Evolutionary conservation across 2,329 filamentous ascomycete species (phyloP), one percentile per base, ranked within the genome.

Genomic region (Emericellopsis cladophorae): DNA sequence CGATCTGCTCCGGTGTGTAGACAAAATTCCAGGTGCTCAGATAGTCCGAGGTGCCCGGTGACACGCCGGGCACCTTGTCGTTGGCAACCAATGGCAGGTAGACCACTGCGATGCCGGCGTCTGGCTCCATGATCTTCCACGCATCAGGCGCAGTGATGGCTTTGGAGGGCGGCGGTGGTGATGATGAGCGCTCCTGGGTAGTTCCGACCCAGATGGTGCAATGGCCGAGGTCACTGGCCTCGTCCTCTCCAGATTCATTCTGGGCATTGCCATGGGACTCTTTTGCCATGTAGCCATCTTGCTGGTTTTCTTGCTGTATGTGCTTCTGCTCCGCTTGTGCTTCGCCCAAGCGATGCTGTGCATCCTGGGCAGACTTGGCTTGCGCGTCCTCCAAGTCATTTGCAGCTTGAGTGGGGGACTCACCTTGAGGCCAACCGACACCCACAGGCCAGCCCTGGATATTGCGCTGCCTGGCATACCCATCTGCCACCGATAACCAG

Each of bases 21-120:
- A 95, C 80, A 56, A 96, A 96, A 56, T 98, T 98, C 92, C 92
- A 98, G 0, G 92, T 98, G 49, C 79, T 86, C 67, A 96, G 78
- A 60, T 88, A 96, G 45, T 95, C 87, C 40, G 77, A 84, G 3
- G 74, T 76, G 21, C 80, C 79, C 0, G 92, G 92, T 49, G 95
- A 83, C n/a, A 96, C 81, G 35, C 77, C 84, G 0, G 80, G 74
- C 0, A 87, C 81, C 45, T 82, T 81, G 0, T 81, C 73, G 56
- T 98, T 96, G 23, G 82, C 76, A 12, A 96, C 67, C 46, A 95
- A 81, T 0, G 92, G 92, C 52, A 95, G 81, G 62, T 98, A 98
- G 14, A 94, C 70, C 4, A 98, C 80, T 0, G 89, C 76, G 33
- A 98, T 82, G 14, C 92, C 92, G 0, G 92, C 89, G 42, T 88